Evolutionary conservation across 495 filamentous ascomycete genomes (phyloP), one percentile per base, ranked within the genome.

Genomic region (Barbatosphaeria neglecta): DNA sequence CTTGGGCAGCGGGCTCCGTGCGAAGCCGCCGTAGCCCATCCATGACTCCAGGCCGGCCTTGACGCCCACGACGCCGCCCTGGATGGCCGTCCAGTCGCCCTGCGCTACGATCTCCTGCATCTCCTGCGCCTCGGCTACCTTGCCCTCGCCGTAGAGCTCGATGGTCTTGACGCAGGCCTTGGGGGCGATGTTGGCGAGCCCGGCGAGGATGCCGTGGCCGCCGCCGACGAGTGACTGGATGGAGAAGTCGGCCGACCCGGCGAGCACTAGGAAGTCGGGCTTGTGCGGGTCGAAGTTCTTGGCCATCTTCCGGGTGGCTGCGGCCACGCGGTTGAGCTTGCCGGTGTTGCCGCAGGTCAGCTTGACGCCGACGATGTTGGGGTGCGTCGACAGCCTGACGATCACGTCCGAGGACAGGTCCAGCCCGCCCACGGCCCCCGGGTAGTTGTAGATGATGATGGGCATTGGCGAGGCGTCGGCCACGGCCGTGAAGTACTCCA

Each of bases 301-400:
- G 8, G 87, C 65, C 38, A 90, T 72, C 41, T 78, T 70, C 40
- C 82, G 76, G 57, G 92, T 87, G 44, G 80, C 77, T 44, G 93
- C 86, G 3, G 80, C 85, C 38, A 96, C 75, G 46, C 89, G 79
- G 55, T 79, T 81, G 43, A 96, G 72, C 64, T 96, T 96, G 45
- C 89, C 89, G 16, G 90, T 95, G 65, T 96, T 94, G 41, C 87
- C 89, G 62, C 89, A 96, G 4, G 89, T 96, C 43, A 95, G 73
- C 70, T 96, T 96, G 58, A 83, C 83, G 42, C 89, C 89, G 45
- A 87, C 80, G 55, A 96, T 90, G 57, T 95, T 95, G 53, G 82
- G 75, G 61, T 95, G 87, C 51, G 78, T 61, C 3, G 88, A 63
- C 15, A 95, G 75, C 44, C 78, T 63, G 43, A 84, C 70, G 60